A percentile compares a stretch with the other conserved stretches of the same genome.
Conservation (phyloP, 192 early-diverging fungal species). For the Dissophora ornata region DNA sequence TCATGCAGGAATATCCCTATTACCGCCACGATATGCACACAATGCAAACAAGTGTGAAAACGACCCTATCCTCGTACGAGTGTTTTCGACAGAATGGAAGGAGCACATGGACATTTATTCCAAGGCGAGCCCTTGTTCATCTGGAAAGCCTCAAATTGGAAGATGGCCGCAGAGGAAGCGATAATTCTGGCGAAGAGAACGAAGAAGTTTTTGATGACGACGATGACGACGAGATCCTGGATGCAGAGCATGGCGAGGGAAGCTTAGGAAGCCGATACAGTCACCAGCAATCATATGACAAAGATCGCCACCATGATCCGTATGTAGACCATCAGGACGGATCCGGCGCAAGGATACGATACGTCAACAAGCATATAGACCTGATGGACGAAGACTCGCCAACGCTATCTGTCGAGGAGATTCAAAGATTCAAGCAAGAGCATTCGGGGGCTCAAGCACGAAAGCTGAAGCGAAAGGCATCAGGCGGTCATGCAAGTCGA, state of each 20-base stretch:
- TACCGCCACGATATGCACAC: conserved; percentile 52
- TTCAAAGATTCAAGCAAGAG: conserved; percentile 44
- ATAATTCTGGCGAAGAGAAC: conserved; percentile 28
- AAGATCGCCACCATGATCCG: conserved; percentile 1
- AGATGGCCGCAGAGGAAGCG: conserved; percentile 22
- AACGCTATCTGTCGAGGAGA: conserved; percentile 45
- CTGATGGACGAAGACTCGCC: conserved; percentile 42
- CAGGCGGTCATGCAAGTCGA: conserved; percentile 27
- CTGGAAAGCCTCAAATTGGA: conserved; percentile 47
- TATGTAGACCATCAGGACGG: conserved; percentile 16
- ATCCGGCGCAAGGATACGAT: conserved; percentile 43
- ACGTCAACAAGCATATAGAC: conserved; percentile 34
- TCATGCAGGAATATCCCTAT: conserved; percentile 55
- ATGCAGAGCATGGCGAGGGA: conserved; percentile 18
- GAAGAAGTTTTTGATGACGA: conserved; percentile 35
- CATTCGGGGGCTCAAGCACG: conserved; percentile 27
- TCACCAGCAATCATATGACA: conserved; percentile 3
- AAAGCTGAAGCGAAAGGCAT: conserved; percentile 44
- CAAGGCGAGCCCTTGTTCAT: conserved; percentile 35
- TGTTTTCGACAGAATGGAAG: conserved; percentile 52
- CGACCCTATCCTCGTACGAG: conserved; percentile 49
- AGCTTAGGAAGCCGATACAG: not conserved
- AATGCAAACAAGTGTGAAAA: conserved; percentile 56
- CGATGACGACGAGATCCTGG: conserved; percentile 22
- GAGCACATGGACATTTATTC: conserved; percentile 50